Evolutionary conservation across 164 flowering plant species (phyloP), one percentile per base, ranked within the genome.

Genomic region (Nymphaea thermarum): DNA sequence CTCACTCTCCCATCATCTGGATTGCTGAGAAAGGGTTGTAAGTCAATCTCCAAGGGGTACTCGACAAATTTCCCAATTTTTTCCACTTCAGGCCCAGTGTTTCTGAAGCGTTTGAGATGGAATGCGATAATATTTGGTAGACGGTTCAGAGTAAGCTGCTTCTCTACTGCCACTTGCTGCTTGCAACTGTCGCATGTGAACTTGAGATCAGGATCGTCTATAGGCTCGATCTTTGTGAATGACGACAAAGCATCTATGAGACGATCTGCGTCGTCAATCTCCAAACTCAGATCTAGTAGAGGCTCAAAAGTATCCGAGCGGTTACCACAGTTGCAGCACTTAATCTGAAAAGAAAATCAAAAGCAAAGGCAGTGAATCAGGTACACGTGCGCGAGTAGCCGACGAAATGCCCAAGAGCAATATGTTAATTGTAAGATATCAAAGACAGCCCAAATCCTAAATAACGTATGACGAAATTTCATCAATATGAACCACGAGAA

Each of bases 91-190:
- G 62, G 44, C 5, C 96, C 96, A 78, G 82, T 82, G 72, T 68
- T 82, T 81, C 86, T 88, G 73, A 95, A 95, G 77, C 98, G 88
- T 80, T 92, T 92, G 71, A 95, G 80, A 76, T 95, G 99, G 45
- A 95, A 82, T 65, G 88, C 66, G 17, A 87, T 85, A 65, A 95
- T 80, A 17, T 76, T 61, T 66, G 99, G 99, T 53, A 74, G 77
- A 70, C 81, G 71, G 18, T 87, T 85, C 68, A 95, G 66, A 64
- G 80, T 64, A 72, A 95, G 85, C 74, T 90, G 93, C 75, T 95
- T 95, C 72, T 88, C 96, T 63, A 77, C 64, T 2, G 80, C 65
- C 8, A 88, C 99, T 61, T 81, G 72, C 74, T 84, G 78, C 70
- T 85, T 82, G 68, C 98, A 92, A 18, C 74, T 79, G 60, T 82